These are phyloP conservation scores for Cutaneotrichosporon mucoides DNA, from an alignment of 1,284 basidiomycete species.

Conservation along the genomic window DNA sequence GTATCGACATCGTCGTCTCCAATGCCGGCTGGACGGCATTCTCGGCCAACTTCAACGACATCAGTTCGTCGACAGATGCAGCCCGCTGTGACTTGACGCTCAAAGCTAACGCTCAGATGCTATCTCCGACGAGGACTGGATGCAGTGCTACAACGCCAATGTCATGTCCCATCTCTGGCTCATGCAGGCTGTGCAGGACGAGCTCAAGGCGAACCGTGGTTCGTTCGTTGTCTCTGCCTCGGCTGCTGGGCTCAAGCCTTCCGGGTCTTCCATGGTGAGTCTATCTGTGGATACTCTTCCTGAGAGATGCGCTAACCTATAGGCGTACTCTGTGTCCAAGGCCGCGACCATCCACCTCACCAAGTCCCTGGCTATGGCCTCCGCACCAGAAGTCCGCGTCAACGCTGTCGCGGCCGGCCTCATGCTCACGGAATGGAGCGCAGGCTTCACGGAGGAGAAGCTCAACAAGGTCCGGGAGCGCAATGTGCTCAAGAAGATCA, in stretches of 20 bases:
- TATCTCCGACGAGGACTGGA: conserved; percentile 22
- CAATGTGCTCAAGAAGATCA: conserved; percentile 13
- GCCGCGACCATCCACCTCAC: conserved; percentile 25
- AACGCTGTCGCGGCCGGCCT: conserved; percentile 25
- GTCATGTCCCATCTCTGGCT: conserved; percentile 26
- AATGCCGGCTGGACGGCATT: conserved; percentile 30
- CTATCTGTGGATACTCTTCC: neutral
- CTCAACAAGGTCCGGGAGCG: conserved; percentile 11
- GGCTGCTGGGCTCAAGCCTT: conserved; percentile 5
- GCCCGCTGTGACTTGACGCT: too few species aligned
- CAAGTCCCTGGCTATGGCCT: conserved; percentile 23
- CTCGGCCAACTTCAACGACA: conserved; percentile 15
- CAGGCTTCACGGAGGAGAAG: conserved; percentile 19
- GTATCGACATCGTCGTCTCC: conserved; percentile 22
- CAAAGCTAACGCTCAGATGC: neutral
- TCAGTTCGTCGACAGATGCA: conserved; percentile 14
- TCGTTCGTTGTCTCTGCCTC: conserved; percentile 21
- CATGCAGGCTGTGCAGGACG: conserved; percentile 19
- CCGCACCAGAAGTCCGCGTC: conserved; percentile 22
- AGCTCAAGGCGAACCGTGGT: conserved; percentile 19
- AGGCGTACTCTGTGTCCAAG: conserved; percentile 22
- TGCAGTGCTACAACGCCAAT: conserved; percentile 22
- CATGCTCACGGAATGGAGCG: conserved; percentile 27
- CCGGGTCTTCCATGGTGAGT: conserved; percentile 9
- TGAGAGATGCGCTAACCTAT: neutral